A percentile compares a stretch with the other conserved stretches of the same genome.
Conservation (phyloP, 73 alveolate genomes). For the Loxodes magnus region DNA sequence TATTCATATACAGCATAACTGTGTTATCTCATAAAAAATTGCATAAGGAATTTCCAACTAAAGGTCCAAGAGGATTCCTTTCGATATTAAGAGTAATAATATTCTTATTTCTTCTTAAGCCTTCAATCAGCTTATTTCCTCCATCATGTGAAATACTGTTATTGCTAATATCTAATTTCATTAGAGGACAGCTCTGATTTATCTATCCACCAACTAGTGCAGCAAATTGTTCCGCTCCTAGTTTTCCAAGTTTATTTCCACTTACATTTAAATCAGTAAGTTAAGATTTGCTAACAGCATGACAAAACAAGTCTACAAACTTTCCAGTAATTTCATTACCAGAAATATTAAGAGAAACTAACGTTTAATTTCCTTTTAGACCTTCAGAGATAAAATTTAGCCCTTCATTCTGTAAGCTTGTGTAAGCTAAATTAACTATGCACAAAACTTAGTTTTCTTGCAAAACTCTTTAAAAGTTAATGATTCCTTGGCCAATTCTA, state of each 20-base stretch:
- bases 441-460: constrained; percentile 11
- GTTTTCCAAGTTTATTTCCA: constrained; percentile 4
- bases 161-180: constrained; percentile 13
- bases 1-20: not conserved
- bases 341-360: constrained; percentile 17
- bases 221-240: constrained; percentile 5
- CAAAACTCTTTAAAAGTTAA: constrained; percentile 10
- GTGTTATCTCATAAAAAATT: constrained; percentile 6
- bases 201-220: not conserved
- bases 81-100: not conserved
- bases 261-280: not conserved
- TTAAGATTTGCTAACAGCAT: not conserved
- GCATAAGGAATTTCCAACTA: not conserved
- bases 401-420: constrained; percentile 18
- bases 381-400: constrained; percentile 20
- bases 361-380: constrained; percentile 5
- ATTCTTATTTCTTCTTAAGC: constrained; percentile 1
- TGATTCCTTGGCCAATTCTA: constrained; percentile 20
- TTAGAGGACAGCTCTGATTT: constrained; percentile 10
- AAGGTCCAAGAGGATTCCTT: not conserved
- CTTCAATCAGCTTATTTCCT: not conserved
- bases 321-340: constrained; percentile 12
- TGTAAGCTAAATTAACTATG: constrained; percentile 15
- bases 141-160: constrained; percentile 24
- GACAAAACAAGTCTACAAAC: not conserved